A percentile compares a stretch with the other conserved stretches of the same genome.
Evolutionary conservation across 306 rosid genomes (phyloP).

Genomic region (Cicer pinnatifidum): DNA sequence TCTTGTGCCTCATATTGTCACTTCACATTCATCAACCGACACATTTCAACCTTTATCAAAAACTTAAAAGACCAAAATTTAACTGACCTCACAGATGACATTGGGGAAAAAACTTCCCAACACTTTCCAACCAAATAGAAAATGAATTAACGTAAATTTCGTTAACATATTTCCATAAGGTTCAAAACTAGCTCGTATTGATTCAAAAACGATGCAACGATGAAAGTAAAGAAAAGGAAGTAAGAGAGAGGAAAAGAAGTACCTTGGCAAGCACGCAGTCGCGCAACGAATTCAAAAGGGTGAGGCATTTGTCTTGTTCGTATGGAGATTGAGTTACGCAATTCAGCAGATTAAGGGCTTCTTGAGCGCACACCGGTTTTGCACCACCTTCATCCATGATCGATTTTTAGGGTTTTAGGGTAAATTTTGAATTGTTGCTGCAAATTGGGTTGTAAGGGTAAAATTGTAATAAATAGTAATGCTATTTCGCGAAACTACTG

Average conservation of each 20-base stretch:
- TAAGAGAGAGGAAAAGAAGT: background rate
- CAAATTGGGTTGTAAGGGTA: background rate
- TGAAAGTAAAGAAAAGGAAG: background rate
- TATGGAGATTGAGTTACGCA: constrained; percentile 70
- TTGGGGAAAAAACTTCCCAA: background rate
- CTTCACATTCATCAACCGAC: background rate
- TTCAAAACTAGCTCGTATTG: background rate
- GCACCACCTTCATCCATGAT: constrained; percentile 53
- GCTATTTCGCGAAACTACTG: too few relatives aligned
- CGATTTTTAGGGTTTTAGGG: constrained; percentile 45
- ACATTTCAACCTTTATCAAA: background rate
- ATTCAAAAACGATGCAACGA: background rate
- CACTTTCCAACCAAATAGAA: background rate
- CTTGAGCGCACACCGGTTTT: constrained; percentile 69
- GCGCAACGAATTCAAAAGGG: constrained; percentile 67
- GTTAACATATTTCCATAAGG: background rate
- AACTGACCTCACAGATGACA: constrained; percentile 3
- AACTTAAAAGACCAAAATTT: constrained; percentile 1
- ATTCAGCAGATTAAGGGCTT: constrained; percentile 75
- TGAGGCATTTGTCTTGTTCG: constrained; percentile 70
- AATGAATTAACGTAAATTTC: background rate
- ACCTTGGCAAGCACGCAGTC: constrained; percentile 81
- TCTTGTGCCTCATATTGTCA: too few relatives aligned
- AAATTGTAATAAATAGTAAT: too few relatives aligned
- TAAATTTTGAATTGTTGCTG: background rate